phyloP scores from a whole-genome alignment of 2,329 filamentous ascomycete genomes.

The Xylariales sp. region DNA sequence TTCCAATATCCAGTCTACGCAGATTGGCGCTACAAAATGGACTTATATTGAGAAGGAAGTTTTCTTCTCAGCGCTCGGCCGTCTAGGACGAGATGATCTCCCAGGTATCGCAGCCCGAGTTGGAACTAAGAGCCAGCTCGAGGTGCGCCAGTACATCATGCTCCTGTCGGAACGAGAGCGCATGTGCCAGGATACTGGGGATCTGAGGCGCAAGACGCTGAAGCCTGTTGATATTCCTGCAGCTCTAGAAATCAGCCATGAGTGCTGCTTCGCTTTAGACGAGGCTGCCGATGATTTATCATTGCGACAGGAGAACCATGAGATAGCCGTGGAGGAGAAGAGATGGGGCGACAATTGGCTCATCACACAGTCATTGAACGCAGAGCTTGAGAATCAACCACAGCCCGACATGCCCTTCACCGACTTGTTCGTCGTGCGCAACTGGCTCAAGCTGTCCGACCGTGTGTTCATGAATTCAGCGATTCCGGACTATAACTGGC shows the following conservation, averaged over 20 bases:
- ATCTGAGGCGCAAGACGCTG: conserved; percentile 31
- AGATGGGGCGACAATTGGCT: conserved; percentile 65
- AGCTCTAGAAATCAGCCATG: conserved; percentile 65
- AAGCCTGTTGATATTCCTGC: conserved; percentile 59
- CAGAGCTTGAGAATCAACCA: conserved; percentile 13
- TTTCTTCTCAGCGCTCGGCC: conserved; percentile 63
- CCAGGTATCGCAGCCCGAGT: conserved; percentile 59
- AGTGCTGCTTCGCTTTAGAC: conserved; percentile 64
- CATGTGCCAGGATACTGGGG: conserved; percentile 30
- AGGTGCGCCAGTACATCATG: conserved; percentile 66
- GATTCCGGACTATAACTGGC: conserved; percentile 64
- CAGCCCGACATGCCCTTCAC: conserved; percentile 40
- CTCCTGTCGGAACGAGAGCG: conserved; percentile 51
- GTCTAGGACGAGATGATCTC: conserved; percentile 59
- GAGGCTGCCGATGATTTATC: conserved; percentile 62
- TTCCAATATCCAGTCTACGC: conserved; percentile 37
- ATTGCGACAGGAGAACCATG: conserved; percentile 57
- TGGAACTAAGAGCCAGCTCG: conserved; percentile 66
- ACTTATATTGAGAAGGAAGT: conserved; percentile 62
- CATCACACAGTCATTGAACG: conserved; percentile 39
- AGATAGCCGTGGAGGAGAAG: conserved; percentile 54
- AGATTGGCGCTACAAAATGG: conserved; percentile 70
- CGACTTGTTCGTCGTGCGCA: conserved; percentile 51
- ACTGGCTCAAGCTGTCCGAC: conserved; percentile 61
- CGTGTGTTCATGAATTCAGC: conserved; percentile 71